phyloP scores from a whole-genome alignment of 192 early-diverging fungal genomes.

The Coemansia sp. region DNA sequence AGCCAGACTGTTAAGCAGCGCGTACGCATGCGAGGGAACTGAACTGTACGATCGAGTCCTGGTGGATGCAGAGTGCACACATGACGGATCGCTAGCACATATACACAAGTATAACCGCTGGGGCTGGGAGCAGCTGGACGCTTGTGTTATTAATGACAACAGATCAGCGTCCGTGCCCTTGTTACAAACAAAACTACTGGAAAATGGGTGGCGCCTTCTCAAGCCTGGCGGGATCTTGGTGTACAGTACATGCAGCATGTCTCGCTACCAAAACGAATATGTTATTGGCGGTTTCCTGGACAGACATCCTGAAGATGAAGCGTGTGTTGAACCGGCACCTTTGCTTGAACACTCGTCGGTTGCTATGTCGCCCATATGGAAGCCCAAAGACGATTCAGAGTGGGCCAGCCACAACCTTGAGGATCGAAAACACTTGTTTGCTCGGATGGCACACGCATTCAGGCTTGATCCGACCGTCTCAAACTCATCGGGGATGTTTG shows the following conservation, averaged over 20 bases:
- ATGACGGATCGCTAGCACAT: slow-evolving; percentile 88
- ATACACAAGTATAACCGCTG: slow-evolving; percentile 75
- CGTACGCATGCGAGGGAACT: slow-evolving; percentile 55
- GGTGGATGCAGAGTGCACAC: slow-evolving; percentile 80
- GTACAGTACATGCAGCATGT: slow-evolving; percentile 85
- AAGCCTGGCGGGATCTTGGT: slow-evolving; percentile 79
- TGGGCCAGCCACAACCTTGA: slow-evolving; percentile 12
- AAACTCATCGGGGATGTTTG: slow-evolving; percentile 62
- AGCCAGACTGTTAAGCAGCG: slow-evolving; percentile 65
- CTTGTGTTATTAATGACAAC: slow-evolving; percentile 68
- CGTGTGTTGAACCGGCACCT: slow-evolving; percentile 24
- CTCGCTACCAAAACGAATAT: slow-evolving; percentile 83
- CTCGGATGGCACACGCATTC: slow-evolving; percentile 26
- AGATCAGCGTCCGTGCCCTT: slow-evolving; percentile 62
- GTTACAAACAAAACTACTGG: slow-evolving; percentile 64
- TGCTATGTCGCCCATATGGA: slow-evolving; percentile 13
- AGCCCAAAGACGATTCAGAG: slow-evolving; percentile 24
- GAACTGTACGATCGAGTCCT: slow-evolving; percentile 71
- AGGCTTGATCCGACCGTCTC: slow-evolving; percentile 49
- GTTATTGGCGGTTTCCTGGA: slow-evolving; percentile 79
- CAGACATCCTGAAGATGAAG: slow-evolving; percentile 31
- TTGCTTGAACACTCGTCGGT: background rate
- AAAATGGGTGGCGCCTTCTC: slow-evolving; percentile 77
- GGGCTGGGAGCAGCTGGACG: slow-evolving; percentile 83
- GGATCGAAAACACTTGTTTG: slow-evolving; percentile 8